A percentile compares a stretch with the other conserved stretches of the same genome.
Evolutionary conservation across 768 basidiomycete species (phyloP).

Genomic region (Tricholoma terreum): DNA sequence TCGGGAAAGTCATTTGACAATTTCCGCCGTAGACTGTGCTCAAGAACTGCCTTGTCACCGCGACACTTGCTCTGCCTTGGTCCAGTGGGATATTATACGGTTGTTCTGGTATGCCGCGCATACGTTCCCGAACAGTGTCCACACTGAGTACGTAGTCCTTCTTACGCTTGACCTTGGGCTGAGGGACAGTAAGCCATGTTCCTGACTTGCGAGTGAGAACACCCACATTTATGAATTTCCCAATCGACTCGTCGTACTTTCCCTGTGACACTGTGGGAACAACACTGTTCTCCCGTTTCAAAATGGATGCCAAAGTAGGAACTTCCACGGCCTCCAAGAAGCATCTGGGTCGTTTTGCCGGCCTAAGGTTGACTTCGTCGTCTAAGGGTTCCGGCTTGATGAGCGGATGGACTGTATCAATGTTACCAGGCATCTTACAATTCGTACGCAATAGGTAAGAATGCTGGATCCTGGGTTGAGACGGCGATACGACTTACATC

Average conservation of each 20-base stretch:
- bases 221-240: not conserved
- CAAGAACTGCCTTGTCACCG: slow-evolving; percentile 9
- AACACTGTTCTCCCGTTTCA: not conserved
- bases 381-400: not conserved
- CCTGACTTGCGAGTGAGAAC: not conserved
- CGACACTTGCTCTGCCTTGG: not conserved
- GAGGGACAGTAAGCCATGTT: not conserved
- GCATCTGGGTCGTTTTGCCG: not conserved
- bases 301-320: not conserved
- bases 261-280: not conserved
- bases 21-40: slow-evolving; percentile 8
- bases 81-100: slow-evolving; percentile 5
- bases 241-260: not conserved
- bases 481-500: not conserved
- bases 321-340: slow-evolving; percentile 1
- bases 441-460: not conserved
- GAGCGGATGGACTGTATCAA: not conserved
- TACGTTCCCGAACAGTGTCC: slow-evolving; percentile 12
- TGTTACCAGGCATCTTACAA: not conserved
- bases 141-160: not conserved
- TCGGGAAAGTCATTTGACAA: slow-evolving; percentile 4
- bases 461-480: not conserved
- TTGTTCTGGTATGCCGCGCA: not conserved
- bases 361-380: not conserved
- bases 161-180: not conserved